Evolutionary conservation across 192 early-diverging fungal species (phyloP), one percentile per base, ranked within the genome.

Genomic region (Rhizoclosmatium globosum): DNA sequence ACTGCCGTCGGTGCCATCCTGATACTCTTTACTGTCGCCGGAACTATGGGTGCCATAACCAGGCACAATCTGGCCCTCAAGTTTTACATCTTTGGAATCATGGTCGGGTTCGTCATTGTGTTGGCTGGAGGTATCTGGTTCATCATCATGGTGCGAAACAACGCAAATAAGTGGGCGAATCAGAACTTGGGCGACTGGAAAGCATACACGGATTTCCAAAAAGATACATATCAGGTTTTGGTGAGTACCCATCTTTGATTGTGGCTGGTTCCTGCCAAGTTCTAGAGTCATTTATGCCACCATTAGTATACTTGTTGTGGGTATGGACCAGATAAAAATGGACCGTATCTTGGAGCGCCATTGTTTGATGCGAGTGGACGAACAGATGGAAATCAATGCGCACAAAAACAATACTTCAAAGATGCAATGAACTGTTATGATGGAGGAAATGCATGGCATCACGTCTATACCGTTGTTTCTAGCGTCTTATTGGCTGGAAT

Each of bases 381-480:
- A n/a, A 59, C 56, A 23, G 44, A n/a, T 15, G 31, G 31, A 31
- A 59, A 74, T 31, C 11, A 19, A n/a, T 74, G 72, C 44, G 31
- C 44, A 4, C 19, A 42, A 19, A 17, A 21, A 17, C 9, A 17
- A 44, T 43, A 38, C 21, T 9, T 62, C 41, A 11, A 53, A 11
- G n/a, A 17, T 6, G n/a, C 72, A 19, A 9, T 15, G 6, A 44
- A 44, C 42, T 74, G 72, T 42, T 74, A 42, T 44, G n/a, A 59
- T 44, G 59, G 11, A 7, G 72, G 72, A 74, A 62, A 62, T 45
- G 59, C 42, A 19, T 74, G 61, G 57, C 62, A 74, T 56, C 72
- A 48, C 72, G 43, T 62, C 17, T 74, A 46, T 21, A 59, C 38
- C 58, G 47, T 74, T 15, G 47, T 62, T 45, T 23, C 45, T 41